phyloP scores from a whole-genome alignment of 2,329 filamentous ascomycete genomes.

The Plenodomus tracheiphilus region DNA sequence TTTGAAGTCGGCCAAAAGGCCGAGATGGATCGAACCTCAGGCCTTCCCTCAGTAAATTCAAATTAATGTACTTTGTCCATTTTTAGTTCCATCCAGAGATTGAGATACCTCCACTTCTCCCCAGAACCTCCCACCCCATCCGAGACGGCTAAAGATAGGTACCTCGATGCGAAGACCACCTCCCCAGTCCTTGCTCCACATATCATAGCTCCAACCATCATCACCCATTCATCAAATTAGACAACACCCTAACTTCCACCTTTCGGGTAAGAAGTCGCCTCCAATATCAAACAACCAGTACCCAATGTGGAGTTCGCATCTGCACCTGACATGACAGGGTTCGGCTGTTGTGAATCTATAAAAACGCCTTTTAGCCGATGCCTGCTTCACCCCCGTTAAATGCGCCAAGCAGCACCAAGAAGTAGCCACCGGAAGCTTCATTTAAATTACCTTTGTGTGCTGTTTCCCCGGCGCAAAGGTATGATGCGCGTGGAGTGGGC shows the following conservation, averaged over 20 bases:
- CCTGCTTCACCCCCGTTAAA: constrained; percentile 1
- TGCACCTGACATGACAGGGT: neutral
- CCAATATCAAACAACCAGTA: constrained; percentile 5
- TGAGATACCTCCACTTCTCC: no score
- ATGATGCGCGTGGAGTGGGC: neutral
- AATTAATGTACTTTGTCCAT: no score
- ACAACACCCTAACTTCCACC: neutral
- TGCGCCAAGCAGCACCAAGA: constrained; percentile 20
- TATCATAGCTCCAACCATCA: no score
- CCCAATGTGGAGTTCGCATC: neutral
- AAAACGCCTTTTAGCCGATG: constrained; percentile 22
- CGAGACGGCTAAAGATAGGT: no score
- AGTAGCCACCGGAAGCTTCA: constrained; percentile 22
- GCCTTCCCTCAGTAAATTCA: no score
- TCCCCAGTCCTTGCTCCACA: no score
- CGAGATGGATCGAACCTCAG: no score
- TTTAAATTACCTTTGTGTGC: constrained; percentile 16
- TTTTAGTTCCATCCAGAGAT: no score
- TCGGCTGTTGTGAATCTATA: constrained; percentile 3
- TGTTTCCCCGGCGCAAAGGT: neutral
- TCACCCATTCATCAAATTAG: neutral
- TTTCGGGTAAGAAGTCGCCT: neutral
- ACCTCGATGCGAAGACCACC: no score
- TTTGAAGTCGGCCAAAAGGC: no score
- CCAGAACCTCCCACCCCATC: no score